These are phyloP conservation scores for Coemansia sp. DNA, from an alignment of 192 early-diverging fungal genomes.

Conservation along the genomic window DNA sequence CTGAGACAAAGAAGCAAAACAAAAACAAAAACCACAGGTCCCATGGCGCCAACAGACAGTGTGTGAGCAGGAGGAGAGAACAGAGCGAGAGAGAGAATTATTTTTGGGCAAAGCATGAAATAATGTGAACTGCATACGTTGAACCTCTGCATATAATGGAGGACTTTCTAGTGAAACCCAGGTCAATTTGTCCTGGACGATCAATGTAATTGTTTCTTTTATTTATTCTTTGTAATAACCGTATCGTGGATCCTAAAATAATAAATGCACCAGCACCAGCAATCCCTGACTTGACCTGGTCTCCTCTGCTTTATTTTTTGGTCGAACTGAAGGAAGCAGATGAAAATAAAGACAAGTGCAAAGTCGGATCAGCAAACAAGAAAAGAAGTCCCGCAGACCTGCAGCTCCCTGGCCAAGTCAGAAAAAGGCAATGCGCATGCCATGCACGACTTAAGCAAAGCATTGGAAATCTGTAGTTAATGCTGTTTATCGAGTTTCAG, in stretches of 20 bases:
- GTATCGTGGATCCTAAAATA: background rate
- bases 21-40: no score
- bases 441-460: background rate
- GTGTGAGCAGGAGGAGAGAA: no score
- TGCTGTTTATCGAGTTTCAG: background rate
- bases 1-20: no score
- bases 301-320: background rate
- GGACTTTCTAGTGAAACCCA: background rate
- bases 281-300: background rate
- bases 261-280: background rate
- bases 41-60: no score
- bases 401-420: background rate
- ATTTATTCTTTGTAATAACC: background rate
- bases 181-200: slow-evolving; percentile 4
- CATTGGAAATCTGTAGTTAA: no score
- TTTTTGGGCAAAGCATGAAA: background rate
- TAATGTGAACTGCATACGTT: background rate
- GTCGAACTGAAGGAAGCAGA: background rate
- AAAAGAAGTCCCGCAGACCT: background rate
- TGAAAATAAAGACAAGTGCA: background rate
- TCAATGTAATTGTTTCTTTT: slow-evolving; percentile 9
- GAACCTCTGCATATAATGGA: background rate
- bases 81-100: no score
- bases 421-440: background rate
- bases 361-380: background rate